Conservation (phyloP, 176 grass and related monocot genomes). For the Carex kokanica region DNA sequence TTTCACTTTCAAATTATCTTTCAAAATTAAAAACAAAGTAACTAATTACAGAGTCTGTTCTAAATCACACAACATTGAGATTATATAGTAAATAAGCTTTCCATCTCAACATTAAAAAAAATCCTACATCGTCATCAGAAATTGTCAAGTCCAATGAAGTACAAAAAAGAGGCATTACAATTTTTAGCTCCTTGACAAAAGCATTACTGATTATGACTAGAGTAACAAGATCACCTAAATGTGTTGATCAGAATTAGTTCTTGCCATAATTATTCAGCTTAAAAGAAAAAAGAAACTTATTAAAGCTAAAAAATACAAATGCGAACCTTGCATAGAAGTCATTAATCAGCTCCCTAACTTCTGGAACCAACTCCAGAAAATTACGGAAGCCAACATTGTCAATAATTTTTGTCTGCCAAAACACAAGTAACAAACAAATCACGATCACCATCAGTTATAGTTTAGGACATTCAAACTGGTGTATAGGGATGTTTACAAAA, state of each 20-base stretch:
- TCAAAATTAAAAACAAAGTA: background rate
- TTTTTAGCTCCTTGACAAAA: background rate
- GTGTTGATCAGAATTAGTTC: background rate
- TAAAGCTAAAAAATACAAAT: conserved; percentile 3
- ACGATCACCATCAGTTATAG: background rate
- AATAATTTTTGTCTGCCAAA: conserved; percentile 79
- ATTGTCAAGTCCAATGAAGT: background rate
- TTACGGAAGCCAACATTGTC: conserved; percentile 93
- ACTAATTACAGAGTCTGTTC: background rate
- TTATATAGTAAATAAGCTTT: background rate
- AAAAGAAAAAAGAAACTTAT: background rate
- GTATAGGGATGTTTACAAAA: background rate
- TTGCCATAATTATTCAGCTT: background rate
- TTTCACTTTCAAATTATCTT: background rate
- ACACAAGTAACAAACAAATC: conserved; percentile 14
- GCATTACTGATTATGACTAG: background rate
- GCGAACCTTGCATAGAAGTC: conserved; percentile 95
- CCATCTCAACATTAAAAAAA: background rate
- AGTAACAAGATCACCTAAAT: background rate
- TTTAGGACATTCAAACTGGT: background rate
- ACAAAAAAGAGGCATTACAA: background rate
- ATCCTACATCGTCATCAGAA: background rate
- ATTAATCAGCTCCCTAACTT: conserved; percentile 96
- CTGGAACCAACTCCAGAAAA: conserved; percentile 95
- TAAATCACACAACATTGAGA: background rate